Conservation (phyloP, 2,329 filamentous ascomycete species). For the Tolypocladium capitatum region DNA sequence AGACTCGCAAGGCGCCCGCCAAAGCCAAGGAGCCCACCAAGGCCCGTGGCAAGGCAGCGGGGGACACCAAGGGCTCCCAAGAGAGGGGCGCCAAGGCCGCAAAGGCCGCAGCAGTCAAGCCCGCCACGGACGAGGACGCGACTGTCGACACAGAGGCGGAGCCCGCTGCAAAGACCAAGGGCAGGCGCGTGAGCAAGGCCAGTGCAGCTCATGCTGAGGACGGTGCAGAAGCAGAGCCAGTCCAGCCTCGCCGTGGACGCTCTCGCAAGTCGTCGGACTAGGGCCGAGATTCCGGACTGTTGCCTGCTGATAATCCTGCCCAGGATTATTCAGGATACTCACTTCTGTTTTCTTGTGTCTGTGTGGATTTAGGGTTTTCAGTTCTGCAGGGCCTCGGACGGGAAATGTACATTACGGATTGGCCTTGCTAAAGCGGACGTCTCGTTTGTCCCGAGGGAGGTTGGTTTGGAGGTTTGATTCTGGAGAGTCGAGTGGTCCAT, state of each 20-base stretch:
- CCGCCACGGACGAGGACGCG: constrained; percentile 2
- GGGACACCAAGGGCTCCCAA: neutral
- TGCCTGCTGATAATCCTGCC: neutral
- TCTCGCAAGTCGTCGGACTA: constrained; percentile 10
- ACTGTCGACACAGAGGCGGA: constrained; percentile 3
- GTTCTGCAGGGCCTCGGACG: neutral
- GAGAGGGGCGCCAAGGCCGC: constrained; percentile 2
- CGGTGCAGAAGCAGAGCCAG: neutral
- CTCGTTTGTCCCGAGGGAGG: neutral
- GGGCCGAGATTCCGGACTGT: neutral
- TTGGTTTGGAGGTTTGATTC: too few relatives aligned
- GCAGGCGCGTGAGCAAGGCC: constrained; percentile 15
- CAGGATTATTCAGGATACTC: too few relatives aligned
- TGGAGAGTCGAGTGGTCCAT: neutral
- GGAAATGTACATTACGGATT: neutral
- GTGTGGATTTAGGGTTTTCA: neutral
- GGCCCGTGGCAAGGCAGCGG: constrained; percentile 1
- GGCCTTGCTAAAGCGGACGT: too few relatives aligned
- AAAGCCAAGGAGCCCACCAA: constrained; percentile 3
- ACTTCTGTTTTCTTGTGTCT: neutral
- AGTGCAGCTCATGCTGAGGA: constrained; percentile 5
- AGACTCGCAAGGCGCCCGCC: neutral
- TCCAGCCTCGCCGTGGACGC: constrained; percentile 10
- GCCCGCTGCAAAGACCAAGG: constrained; percentile 15
- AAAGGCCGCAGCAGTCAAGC: constrained; percentile 1